Conservation (phyloP, 2,329 filamentous ascomycete species). For the Ophiostoma piceae region DNA sequence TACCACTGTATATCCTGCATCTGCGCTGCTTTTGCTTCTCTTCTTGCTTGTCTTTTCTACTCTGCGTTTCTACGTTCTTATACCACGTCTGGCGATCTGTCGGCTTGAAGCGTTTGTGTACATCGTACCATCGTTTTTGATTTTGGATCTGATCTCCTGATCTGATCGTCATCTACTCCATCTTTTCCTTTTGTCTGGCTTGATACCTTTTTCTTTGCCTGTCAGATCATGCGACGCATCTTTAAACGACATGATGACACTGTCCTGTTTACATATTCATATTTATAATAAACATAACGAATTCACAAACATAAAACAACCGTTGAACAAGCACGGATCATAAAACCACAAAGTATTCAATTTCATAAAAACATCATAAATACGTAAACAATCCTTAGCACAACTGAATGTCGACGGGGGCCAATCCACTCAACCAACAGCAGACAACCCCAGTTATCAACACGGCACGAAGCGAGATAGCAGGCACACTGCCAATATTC, state of each 20-base stretch:
- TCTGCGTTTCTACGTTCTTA: slow-evolving; percentile 9
- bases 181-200: slow-evolving; percentile 7
- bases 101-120: slow-evolving; percentile 4
- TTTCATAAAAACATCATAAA: background rate
- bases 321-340: too few relatives aligned
- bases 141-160: background rate
- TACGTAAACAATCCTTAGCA: background rate
- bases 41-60: slow-evolving; percentile 15
- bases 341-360: background rate
- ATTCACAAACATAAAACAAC: background rate
- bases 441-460: background rate
- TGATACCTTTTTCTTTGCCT: slow-evolving; percentile 8
- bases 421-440: background rate
- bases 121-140: background rate
- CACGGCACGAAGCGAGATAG: background rate
- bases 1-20: slow-evolving; percentile 1
- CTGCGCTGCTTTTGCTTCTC: slow-evolving; percentile 7
- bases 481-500: background rate
- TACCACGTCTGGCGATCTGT: slow-evolving; percentile 5
- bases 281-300: background rate
- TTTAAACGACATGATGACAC: slow-evolving; percentile 3
- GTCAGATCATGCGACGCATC: slow-evolving; percentile 7
- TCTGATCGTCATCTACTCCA: background rate
- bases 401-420: background rate
- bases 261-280: background rate